Base-by-base conservation (phyloP, 352 stramenopile species). In the Peronospora destructor region DNA sequence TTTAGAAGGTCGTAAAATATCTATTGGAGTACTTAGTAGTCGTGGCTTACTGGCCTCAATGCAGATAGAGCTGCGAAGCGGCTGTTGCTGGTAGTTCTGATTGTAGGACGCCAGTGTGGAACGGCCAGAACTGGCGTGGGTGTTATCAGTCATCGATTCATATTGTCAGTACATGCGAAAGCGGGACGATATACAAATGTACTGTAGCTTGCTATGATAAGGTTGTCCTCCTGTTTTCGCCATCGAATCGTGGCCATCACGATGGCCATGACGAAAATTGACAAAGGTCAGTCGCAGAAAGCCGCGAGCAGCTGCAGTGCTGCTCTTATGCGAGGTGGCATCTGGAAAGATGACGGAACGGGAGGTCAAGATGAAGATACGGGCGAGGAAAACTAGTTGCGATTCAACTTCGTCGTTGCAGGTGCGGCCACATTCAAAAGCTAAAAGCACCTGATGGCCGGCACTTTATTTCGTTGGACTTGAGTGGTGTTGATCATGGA, bases 191-290 rank as follows among this genome's bases (percentile, higher is more conserved):
- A 61, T 56, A 21, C 19, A 21, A 21, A 34, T 34, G 8, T 34
- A 34, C 11, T 12, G 30, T 34, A 34, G 30, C 30, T n/a, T 34
- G 30, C 7, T 14, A 1, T 17, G 25, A 21, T 21, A 21, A 21
- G 30, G 39, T 61, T 61, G 53, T 61, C 40, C 40, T 61, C 47
- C 58, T 58, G 54, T 59, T 14, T 13, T 7, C 7, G 28, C 29
- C n/a, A 21, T 12, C 37, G 11, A 40, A 16, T 42, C 39, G 30
- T 39, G 46, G 33, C 17, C 16, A 42, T 53, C 4, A 13, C 26
- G 46, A 33, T 6, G 25, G 6, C 3, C 3, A 28, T 7, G 17
- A 54, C 26, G 38, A 37, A n/a, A 35, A 37, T 43, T 8, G 30
- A 21, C 25, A 28, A 28, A 28, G 25, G 25, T 28, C 25, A 34